Conservation (phyloP, 2,329 filamentous ascomycete genomes). For the Monilinia laxa region DNA sequence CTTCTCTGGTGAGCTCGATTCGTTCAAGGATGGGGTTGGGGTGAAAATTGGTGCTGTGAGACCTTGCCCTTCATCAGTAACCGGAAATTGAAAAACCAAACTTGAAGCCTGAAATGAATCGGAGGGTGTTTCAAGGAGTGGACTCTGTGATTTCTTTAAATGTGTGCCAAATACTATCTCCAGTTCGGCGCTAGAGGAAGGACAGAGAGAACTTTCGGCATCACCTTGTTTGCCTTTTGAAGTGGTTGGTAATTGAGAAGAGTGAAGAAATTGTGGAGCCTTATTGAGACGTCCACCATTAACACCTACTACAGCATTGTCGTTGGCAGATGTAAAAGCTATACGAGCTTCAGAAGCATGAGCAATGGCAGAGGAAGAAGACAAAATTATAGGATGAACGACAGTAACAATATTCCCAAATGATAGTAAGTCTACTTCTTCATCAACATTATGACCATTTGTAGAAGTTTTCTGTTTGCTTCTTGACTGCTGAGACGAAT, state of each 20-base stretch:
- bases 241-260: background rate
- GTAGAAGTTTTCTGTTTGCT: background rate
- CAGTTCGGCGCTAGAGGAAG: background rate
- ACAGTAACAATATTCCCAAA: constrained; percentile 2
- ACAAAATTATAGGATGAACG: background rate
- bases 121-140: background rate
- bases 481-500: background rate
- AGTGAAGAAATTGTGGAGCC: background rate
- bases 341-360: background rate
- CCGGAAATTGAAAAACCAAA: background rate
- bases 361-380: background rate
- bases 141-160: background rate
- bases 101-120: background rate
- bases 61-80: background rate
- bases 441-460: background rate
- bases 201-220: background rate
- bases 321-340: background rate
- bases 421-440: background rate
- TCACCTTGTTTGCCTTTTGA: constrained; percentile 13
- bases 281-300: background rate
- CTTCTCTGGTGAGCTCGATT: background rate
- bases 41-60: background rate
- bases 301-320: background rate
- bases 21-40: background rate
- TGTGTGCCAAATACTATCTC: background rate